These are phyloP conservation scores for Ogataea haglerorum DNA, from an alignment of 805 yeast species.

Conservation along the genomic window DNA sequence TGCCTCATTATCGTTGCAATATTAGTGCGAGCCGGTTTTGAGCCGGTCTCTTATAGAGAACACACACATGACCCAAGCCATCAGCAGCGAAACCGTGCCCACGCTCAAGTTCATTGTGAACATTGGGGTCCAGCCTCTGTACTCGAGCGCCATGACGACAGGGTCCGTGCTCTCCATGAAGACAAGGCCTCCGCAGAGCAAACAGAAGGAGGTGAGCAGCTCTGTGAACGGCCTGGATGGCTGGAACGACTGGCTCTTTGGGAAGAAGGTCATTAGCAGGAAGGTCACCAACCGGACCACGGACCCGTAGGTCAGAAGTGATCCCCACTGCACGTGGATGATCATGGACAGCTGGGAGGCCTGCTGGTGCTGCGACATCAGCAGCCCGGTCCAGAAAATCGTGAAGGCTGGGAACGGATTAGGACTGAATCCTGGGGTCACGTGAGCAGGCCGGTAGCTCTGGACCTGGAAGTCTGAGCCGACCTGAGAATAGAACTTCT, in stretches of 20 bases:
- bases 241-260: slow-evolving; percentile 31
- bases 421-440: slow-evolving; percentile 75
- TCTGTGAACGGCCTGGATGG: slow-evolving; percentile 86
- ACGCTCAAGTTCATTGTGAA: slow-evolving; percentile 85
- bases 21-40: slow-evolving; percentile 16
- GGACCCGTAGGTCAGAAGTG: slow-evolving; percentile 76
- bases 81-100: slow-evolving; percentile 70
- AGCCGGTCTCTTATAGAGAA: slow-evolving; percentile 60
- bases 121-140: slow-evolving; percentile 82
- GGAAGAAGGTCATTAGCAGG: slow-evolving; percentile 46
- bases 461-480: slow-evolving; percentile 18
- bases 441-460: slow-evolving; percentile 23
- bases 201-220: slow-evolving; percentile 69
- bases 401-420: slow-evolving; percentile 94
- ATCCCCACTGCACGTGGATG: slow-evolving; percentile 93
- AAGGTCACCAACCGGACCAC: slow-evolving; percentile 69
- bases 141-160: slow-evolving; percentile 74
- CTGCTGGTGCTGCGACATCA: slow-evolving; percentile 95
- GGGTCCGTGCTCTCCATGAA: slow-evolving; percentile 93
- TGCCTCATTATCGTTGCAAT: slow-evolving; percentile 7
- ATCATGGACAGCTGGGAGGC: slow-evolving; percentile 72
- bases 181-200: slow-evolving; percentile 84
- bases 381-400: slow-evolving; percentile 92
- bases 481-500: slow-evolving; percentile 23
- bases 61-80: slow-evolving; percentile 84